phyloP scores from a whole-genome alignment of 2,329 filamentous ascomycete genomes.

The Venturia effusa region DNA sequence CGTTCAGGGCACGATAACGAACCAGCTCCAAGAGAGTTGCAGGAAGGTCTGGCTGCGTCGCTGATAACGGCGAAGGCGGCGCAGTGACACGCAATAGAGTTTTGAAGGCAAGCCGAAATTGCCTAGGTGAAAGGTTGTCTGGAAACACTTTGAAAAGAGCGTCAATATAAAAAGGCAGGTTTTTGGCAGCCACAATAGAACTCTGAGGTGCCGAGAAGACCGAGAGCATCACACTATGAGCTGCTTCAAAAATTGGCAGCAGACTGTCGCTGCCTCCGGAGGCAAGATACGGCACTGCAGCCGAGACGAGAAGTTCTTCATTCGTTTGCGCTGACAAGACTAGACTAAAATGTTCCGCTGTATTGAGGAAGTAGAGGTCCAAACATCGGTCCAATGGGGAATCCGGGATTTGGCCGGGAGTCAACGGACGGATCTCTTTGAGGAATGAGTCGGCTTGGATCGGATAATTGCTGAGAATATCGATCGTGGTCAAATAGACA shows the following conservation, averaged over 20 bases:
- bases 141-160: constrained; percentile 73
- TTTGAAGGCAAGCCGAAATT: constrained; percentile 82
- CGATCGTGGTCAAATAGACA: constrained; percentile 70
- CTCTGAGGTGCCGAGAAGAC: constrained; percentile 73
- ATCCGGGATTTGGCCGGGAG: constrained; percentile 45
- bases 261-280: constrained; percentile 46
- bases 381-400: constrained; percentile 60
- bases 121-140: constrained; percentile 62
- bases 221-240: constrained; percentile 71
- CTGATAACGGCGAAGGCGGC: constrained; percentile 65
- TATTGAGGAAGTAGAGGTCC: constrained; percentile 83
- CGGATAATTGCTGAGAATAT: constrained; percentile 65
- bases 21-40: constrained; percentile 73
- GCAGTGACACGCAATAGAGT: constrained; percentile 73
- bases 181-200: constrained; percentile 54
- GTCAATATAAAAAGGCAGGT: constrained; percentile 76
- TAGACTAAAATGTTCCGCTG: constrained; percentile 71
- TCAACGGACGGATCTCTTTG: constrained; percentile 46
- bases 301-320: constrained; percentile 62
- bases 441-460: constrained; percentile 57
- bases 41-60: constrained; percentile 64
- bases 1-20: constrained; percentile 50
- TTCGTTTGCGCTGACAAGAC: constrained; percentile 54
- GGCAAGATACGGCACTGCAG: constrained; percentile 63
- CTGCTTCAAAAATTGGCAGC: constrained; percentile 72